Base-by-base conservation (phyloP, 768 basidiomycete species). In the Boletus rex-veris region DNA sequence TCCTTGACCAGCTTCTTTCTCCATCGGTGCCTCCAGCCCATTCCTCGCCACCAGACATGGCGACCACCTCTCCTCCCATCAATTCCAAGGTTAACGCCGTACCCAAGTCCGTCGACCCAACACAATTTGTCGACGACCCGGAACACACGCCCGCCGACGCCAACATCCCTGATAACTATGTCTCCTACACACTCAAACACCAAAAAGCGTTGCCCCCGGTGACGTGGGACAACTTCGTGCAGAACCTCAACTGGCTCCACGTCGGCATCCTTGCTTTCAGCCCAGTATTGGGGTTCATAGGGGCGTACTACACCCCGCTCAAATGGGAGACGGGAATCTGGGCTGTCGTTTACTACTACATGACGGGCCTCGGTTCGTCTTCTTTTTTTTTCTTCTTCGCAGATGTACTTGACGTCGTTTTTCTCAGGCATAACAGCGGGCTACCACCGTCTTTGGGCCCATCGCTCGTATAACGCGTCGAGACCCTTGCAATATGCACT, bases 361-460 rank as follows among this genome's bases (percentile, higher is more conserved):
- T 85, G 67, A 90, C 88, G 8, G 96, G 94, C 36, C 79, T 96
- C 15, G 92, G 90, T 84, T 67, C 60, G 81, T 76, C 49, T 75
- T 58, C 48, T 64, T 75, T 52, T 75, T 75, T 63, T 74, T 36
- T 50, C 4, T 3, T 40, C 18, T 16, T 18, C 37, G 8, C 16
- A 12, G 7, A 74, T 60, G 73, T 37, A 1, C 62, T 57, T 62
- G 74, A 60, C 30, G 74, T 74, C 14, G 18, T n/a, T 4, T 16
- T 12, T 48, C 30, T 47, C 48, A 85, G 84, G 91, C 24, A 92
- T 94, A 55, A 93, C 91, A 0, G 91, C 90, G 10, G 96, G 97
- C 11, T 99, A 98, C 74, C 97, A 99, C 66, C 85, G 97, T 53
- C 80, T 98, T 1, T 99, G 95, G 94, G 91, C 97, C 10, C 97